phyloP scores from a whole-genome alignment of 305 asterid species.

The Fraxinus paxiana region DNA sequence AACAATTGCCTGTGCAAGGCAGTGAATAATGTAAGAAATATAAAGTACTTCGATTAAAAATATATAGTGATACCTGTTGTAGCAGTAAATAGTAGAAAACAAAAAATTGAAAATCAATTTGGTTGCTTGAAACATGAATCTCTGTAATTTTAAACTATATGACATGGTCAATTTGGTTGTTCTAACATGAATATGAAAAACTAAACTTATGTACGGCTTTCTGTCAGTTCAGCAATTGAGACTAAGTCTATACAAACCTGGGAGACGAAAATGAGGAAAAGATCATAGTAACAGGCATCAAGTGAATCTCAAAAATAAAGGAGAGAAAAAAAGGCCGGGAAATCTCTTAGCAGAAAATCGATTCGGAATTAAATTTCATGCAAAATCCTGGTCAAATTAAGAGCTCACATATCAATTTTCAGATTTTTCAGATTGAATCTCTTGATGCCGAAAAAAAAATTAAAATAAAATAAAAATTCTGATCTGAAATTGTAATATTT shows the following conservation, averaged over 20 bases:
- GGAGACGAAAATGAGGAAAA: background rate
- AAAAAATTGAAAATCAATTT: background rate
- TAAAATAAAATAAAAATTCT: background rate
- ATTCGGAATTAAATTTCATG: background rate
- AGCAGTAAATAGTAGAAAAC: background rate
- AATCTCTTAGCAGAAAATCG: background rate
- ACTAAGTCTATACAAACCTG: background rate
- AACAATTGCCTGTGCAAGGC: slow-evolving; percentile 37
- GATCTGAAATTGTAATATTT: background rate
- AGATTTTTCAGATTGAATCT: background rate
- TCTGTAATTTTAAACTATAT: background rate
- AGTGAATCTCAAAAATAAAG: background rate
- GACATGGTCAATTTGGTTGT: background rate
- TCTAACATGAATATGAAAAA: background rate
- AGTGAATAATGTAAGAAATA: background rate
- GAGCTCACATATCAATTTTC: background rate
- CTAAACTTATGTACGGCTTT: background rate
- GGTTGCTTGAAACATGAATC: background rate
- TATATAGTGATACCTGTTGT: background rate
- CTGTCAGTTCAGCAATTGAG: background rate
- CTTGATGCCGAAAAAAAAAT: background rate
- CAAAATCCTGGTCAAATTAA: background rate
- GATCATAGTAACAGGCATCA: background rate
- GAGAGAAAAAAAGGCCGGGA: background rate
- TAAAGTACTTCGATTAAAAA: background rate